Evolutionary conservation across 2,329 filamentous ascomycete genomes (phyloP).

Genomic region (Aspergillus neoniger): DNA sequence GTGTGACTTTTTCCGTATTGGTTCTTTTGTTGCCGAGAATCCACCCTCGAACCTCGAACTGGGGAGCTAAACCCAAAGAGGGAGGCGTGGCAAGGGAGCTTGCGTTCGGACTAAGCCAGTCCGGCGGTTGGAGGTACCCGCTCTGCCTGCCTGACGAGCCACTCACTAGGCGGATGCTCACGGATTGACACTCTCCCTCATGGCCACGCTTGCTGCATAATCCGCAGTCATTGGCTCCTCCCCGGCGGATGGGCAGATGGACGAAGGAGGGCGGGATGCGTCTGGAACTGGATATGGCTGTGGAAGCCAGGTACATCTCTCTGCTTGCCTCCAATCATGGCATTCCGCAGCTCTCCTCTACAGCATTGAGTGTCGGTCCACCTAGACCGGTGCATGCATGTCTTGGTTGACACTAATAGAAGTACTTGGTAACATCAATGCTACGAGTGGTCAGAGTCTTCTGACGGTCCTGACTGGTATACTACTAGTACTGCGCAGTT

Average conservation of each 20-base stretch:
- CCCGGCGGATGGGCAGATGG: neutral
- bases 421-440: neutral
- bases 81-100: slow-evolving; percentile 11
- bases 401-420: neutral
- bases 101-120: slow-evolving; percentile 23
- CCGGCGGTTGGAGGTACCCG: slow-evolving; percentile 21
- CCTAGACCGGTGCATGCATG: too few species aligned
- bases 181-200: too few species aligned
- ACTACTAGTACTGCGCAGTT: neutral
- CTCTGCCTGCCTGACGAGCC: slow-evolving; percentile 1
- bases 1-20: too few species aligned
- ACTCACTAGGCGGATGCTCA: neutral
- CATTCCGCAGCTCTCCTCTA: too few species aligned
- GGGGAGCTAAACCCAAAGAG: neutral
- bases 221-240: neutral
- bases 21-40: neutral
- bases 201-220: neutral
- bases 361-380: too few species aligned
- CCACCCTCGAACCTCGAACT: neutral
- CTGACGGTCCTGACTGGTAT: neutral
- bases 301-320: neutral
- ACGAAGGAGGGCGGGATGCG: neutral
- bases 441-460: neutral
- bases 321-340: neutral
- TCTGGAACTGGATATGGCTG: neutral